Base-by-base conservation (phyloP, 192 early-diverging fungal genomes). In the Chytriomyces hyalinus region DNA sequence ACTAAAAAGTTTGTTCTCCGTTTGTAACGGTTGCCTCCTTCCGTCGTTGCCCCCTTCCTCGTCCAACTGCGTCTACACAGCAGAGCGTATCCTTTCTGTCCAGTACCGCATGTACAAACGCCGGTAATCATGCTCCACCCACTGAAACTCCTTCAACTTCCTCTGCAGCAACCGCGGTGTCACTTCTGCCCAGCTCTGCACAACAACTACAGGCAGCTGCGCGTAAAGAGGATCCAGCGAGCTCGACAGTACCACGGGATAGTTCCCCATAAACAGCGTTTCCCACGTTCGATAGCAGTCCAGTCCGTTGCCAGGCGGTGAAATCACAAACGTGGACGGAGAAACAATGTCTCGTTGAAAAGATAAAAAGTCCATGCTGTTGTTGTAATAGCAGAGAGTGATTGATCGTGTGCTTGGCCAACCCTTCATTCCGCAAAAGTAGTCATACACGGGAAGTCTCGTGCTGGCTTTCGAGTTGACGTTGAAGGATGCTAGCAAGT, bases 201-300 rank as follows among this genome's bases (percentile, higher is more conserved):
- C 26, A 4, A 68, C 47, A 13, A 68, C 17, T 15, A 68, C 67
- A 3, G 67, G 67, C 15, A 68, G 26, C 11, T 49, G 11, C 43
- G 10, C 17, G 44, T 47, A 68, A 3, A 73, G 24, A 73, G 45
- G 1, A 28, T 67, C 71, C 8, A 73, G 64, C 13, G 22, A 13
- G 17, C 24, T 43, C 15, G 71, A 43, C 1, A 65, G 11, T 1
- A 73, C 71, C 24, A 73, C 28, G 0, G 71, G 71, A 73, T 26
- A 26, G 3, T 9, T 28, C 11, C 36, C 36, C 59, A 73, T 22
- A 15, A 65, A 65, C 10, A 73, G 43, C 28, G 71, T 28, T 26
- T 73, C 71, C 13, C 45, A 73, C 17, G 71, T 73, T 28, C 71
- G 22, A 65, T 73, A 73, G 28, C 71, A 73, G 47, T 73, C 71